Percentiles rank a stretch among this genome's conserved stretches.
These are phyloP conservation scores for Venturia carpophila DNA, from an alignment of 2,329 filamentous ascomycete genomes.

Conservation along the genomic window DNA sequence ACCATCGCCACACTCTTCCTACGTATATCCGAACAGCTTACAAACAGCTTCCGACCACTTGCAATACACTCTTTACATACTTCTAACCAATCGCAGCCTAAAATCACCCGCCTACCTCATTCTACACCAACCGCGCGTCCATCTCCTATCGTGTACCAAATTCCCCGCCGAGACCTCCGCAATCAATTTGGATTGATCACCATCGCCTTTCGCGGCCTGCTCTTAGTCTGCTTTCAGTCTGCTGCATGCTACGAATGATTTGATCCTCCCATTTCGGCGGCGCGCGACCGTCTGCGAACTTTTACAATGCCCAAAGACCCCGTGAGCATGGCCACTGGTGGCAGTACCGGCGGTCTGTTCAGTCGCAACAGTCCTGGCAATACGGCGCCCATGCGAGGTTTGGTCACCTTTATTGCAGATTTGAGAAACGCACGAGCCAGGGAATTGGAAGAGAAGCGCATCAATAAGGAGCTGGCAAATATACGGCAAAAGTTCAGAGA, in stretches of 20 bases:
- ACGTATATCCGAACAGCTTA: not conserved
- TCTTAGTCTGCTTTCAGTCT: not conserved
- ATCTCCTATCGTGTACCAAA: not conserved
- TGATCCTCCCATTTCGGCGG: constrained; percentile 3
- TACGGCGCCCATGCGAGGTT: constrained; percentile 38
- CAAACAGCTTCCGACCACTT: not conserved
- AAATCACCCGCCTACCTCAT: not conserved
- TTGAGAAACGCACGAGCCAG: constrained; percentile 88
- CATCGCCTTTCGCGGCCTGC: not conserved
- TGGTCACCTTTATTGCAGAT: constrained; percentile 98
- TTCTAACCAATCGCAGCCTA: no score
- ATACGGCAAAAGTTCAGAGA: constrained; percentile 58
- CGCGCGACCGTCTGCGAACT: constrained; percentile 8
- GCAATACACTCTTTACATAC: no score
- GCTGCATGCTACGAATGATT: constrained; percentile 11
- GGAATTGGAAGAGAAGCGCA: constrained; percentile 95
- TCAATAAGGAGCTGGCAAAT: constrained; percentile 98
- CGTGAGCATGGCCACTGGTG: constrained; percentile 17
- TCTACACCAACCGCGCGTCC: not conserved
- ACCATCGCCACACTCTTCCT: not conserved
- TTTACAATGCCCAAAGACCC: constrained; percentile 17
- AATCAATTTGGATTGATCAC: not conserved
- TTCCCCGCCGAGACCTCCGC: constrained; percentile 9
- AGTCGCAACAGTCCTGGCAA: constrained; percentile 36
- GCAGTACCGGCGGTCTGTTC: constrained; percentile 29